Conservation (phyloP, 1,284 basidiomycete species). For the Ganoderma lingzhi region DNA sequence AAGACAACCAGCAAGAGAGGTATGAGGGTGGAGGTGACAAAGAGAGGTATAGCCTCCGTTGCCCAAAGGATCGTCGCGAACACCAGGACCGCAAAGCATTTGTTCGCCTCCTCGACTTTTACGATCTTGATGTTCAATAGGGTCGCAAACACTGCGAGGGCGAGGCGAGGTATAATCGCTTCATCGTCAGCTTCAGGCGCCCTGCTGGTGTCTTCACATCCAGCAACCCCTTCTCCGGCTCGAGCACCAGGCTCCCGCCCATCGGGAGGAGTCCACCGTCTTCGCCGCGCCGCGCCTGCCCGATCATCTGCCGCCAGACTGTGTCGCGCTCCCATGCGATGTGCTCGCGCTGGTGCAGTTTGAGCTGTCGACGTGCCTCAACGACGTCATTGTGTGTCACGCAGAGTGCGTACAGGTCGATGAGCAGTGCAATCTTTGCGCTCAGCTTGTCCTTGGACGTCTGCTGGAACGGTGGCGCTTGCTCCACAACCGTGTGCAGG, state of each 20-base stretch:
- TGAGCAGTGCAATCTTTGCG: constrained; percentile 65
- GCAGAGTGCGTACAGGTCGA: constrained; percentile 87
- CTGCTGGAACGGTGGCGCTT: constrained; percentile 73
- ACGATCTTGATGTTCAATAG: constrained; percentile 72
- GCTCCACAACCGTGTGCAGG: constrained; percentile 80
- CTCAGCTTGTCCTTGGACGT: constrained; percentile 73
- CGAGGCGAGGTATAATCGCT: constrained; percentile 65
- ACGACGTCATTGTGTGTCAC: constrained; percentile 81
- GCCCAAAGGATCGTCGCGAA: constrained; percentile 98
- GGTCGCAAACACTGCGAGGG: constrained; percentile 63
- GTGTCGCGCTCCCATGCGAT: constrained; percentile 96
- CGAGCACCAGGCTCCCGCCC: constrained; percentile 61
- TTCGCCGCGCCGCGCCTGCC: constrained; percentile 78
- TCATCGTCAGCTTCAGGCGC: constrained; percentile 68
- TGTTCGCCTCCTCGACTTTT: constrained; percentile 82
- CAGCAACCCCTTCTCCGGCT: constrained; percentile 60
- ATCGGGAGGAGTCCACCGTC: constrained; percentile 51
- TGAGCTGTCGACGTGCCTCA: constrained; percentile 83
- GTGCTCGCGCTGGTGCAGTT: constrained; percentile 90
- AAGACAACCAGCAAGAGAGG: constrained; percentile 92
- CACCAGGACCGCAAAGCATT: constrained; percentile 90
- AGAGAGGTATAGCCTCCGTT: constrained; percentile 96
- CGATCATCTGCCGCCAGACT: constrained; percentile 98
- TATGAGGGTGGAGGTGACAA: constrained; percentile 93
- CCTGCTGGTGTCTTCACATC: constrained; percentile 70